Evolutionary conservation across 140 eudicot genomes (phyloP).

Genomic region (Bidens hawaiensis): DNA sequence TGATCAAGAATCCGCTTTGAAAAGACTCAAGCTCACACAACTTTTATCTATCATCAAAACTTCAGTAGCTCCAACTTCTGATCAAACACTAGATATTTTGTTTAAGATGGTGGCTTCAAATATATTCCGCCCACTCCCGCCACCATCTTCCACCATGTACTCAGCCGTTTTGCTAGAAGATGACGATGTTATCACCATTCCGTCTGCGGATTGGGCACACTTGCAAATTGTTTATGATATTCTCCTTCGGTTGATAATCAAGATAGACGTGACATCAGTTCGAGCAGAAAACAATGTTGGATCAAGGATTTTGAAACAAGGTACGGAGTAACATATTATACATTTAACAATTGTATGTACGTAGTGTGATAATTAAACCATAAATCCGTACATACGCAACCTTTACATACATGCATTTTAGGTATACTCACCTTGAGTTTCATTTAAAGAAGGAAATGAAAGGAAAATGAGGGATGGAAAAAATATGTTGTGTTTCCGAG

Average conservation of each 20-base stretch:
- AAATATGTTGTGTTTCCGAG: too few species aligned
- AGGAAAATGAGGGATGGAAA: too few species aligned
- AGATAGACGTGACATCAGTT: conserved; percentile 27
- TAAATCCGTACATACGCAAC: too few species aligned
- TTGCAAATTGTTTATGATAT: conserved; percentile 59
- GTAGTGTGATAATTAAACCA: neutral
- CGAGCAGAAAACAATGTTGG: neutral
- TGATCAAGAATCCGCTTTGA: conserved; percentile 53
- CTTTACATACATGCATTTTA: too few species aligned
- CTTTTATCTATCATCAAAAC: conserved; percentile 56
- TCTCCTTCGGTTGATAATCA: conserved; percentile 42
- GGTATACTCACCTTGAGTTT: too few species aligned
- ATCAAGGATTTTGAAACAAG: conserved; percentile 1
- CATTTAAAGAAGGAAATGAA: too few species aligned
- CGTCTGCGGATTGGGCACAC: conserved; percentile 58
- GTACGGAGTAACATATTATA: neutral
- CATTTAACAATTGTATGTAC: neutral
- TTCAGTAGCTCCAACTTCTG: conserved; percentile 23
- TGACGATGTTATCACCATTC: conserved; percentile 44
- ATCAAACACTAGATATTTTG: conserved; percentile 34
- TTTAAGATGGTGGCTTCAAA: conserved; percentile 53
- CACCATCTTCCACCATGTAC: conserved; percentile 23
- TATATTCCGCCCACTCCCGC: conserved; percentile 67
- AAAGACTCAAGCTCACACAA: conserved; percentile 56
- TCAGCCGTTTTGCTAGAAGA: conserved; percentile 45